Evolutionary conservation across 352 stramenopile species (phyloP).

Genomic region (Blastocystis sp.): DNA sequence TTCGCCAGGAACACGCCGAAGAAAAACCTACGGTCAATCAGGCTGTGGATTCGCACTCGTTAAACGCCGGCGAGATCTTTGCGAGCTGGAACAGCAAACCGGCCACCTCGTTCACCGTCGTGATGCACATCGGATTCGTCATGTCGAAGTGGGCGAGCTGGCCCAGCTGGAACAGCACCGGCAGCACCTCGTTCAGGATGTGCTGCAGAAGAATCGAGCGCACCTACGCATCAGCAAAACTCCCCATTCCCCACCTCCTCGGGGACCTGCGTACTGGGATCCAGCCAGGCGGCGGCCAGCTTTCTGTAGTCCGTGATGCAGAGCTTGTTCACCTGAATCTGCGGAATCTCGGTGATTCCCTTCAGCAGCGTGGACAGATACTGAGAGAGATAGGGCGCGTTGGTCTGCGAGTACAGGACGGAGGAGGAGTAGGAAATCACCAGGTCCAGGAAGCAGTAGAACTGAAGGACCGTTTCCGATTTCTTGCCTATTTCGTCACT

Average conservation of each 20-base stretch:
- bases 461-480: slow-evolving; percentile 1
- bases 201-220: background rate
- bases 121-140: slow-evolving; percentile 19
- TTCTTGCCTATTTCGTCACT: slow-evolving; percentile 1
- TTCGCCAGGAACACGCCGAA: slow-evolving; percentile 60
- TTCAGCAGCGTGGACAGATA: slow-evolving; percentile 8
- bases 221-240: background rate
- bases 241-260: background rate
- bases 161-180: slow-evolving; percentile 13
- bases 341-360: background rate
- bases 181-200: background rate
- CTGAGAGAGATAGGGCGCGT: slow-evolving; percentile 17
- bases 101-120: slow-evolving; percentile 49
- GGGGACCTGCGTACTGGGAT: background rate
- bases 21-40: slow-evolving; percentile 43
- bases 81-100: background rate
- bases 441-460: slow-evolving; percentile 24
- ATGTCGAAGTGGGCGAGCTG: slow-evolving; percentile 19
- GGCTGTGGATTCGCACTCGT: background rate
- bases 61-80: slow-evolving; percentile 26
- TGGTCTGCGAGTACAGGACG: background rate
- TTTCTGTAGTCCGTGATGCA: slow-evolving; percentile 35
- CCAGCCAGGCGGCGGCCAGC: background rate
- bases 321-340: slow-evolving; percentile 12
- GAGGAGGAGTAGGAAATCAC: background rate